A percentile compares a stretch with the other conserved stretches of the same genome.
These are phyloP conservation scores for Centrapalus pauciflorus DNA, from an alignment of 129 eudicot genomes.

Conservation along the genomic window DNA sequence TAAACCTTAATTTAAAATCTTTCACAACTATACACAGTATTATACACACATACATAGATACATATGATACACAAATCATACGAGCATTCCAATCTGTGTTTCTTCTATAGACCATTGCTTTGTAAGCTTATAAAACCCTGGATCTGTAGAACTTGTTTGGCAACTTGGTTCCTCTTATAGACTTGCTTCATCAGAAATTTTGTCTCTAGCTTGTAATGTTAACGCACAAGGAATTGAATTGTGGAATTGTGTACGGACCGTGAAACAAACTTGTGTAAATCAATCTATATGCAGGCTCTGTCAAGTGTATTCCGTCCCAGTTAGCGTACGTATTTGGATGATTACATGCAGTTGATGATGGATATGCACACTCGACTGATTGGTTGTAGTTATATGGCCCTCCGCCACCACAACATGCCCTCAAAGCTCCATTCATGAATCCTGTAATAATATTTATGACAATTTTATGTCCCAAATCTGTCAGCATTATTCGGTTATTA, in stretches of 20 bases:
- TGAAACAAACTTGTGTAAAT: constrained; percentile 31
- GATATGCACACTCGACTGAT: constrained; percentile 18
- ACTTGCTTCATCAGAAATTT: too few species aligned
- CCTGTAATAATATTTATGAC: constrained; percentile 23
- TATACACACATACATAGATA: too few species aligned
- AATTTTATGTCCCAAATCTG: too few species aligned
- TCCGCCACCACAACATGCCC: constrained; percentile 58
- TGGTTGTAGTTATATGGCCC: constrained; percentile 37
- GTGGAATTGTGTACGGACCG: constrained; percentile 31
- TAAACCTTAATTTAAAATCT: too few species aligned
- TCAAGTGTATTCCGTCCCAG: constrained; percentile 65
- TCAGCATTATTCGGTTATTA: not conserved
- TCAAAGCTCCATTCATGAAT: constrained; percentile 28
- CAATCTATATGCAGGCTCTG: constrained; percentile 37
- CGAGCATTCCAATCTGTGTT: too few species aligned
- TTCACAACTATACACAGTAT: too few species aligned
- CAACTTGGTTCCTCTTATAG: too few species aligned
- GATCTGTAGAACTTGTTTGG: too few species aligned
- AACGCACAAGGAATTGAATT: constrained; percentile 13
- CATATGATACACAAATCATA: too few species aligned
- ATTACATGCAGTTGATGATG: constrained; percentile 19
- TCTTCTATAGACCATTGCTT: too few species aligned
- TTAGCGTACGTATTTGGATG: constrained; percentile 34
- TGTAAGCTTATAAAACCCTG: too few species aligned
- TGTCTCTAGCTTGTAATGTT: not conserved